Percentiles rank a stretch among this genome's conserved stretches.
Evolutionary conservation across 1,284 basidiomycete genomes (phyloP).

Genomic region (Acaromyces ingoldii): DNA sequence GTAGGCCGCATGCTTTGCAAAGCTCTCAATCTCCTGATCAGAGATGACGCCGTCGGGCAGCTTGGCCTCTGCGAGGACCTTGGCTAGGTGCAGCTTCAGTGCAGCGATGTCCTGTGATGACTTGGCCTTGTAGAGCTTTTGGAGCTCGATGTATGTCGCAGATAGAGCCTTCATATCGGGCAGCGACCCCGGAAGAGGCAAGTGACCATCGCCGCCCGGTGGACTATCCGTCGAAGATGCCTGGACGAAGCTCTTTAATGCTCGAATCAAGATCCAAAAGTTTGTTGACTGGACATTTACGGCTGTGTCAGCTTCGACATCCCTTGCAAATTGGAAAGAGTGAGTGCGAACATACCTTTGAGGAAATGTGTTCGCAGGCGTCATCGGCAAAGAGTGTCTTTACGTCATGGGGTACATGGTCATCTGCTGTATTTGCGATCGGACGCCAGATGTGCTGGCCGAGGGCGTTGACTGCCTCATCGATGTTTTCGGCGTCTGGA

Average conservation of each 20-base stretch:
- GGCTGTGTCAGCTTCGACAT: too few species aligned
- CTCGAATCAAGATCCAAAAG: slow-evolving; percentile 81
- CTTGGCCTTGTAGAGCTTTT: slow-evolving; percentile 68
- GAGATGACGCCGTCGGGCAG: slow-evolving; percentile 47
- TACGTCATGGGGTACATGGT: slow-evolving; percentile 26
- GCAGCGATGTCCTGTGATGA: slow-evolving; percentile 65
- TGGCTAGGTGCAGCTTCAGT: slow-evolving; percentile 51
- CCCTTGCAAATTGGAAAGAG: background rate
- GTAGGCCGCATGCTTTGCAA: slow-evolving; percentile 85
- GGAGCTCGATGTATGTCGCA: slow-evolving; percentile 70
- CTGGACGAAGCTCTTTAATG: slow-evolving; percentile 62
- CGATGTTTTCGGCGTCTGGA: slow-evolving; percentile 89
- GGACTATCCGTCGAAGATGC: too few species aligned
- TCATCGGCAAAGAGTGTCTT: slow-evolving; percentile 60
- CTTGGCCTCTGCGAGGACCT: slow-evolving; percentile 41
- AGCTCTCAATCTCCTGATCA: slow-evolving; percentile 63
- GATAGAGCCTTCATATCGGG: slow-evolving; percentile 97
- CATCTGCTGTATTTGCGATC: slow-evolving; percentile 7
- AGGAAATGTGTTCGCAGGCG: slow-evolving; percentile 53
- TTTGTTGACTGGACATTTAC: slow-evolving; percentile 56
- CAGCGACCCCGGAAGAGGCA: slow-evolving; percentile 65
- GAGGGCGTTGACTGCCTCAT: slow-evolving; percentile 53
- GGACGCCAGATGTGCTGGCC: slow-evolving; percentile 47
- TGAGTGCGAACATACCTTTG: slow-evolving; percentile 42
- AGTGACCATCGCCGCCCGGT: slow-evolving; percentile 20